Conservation (phyloP, 768 basidiomycete genomes). For the Mycena crocata region DNA sequence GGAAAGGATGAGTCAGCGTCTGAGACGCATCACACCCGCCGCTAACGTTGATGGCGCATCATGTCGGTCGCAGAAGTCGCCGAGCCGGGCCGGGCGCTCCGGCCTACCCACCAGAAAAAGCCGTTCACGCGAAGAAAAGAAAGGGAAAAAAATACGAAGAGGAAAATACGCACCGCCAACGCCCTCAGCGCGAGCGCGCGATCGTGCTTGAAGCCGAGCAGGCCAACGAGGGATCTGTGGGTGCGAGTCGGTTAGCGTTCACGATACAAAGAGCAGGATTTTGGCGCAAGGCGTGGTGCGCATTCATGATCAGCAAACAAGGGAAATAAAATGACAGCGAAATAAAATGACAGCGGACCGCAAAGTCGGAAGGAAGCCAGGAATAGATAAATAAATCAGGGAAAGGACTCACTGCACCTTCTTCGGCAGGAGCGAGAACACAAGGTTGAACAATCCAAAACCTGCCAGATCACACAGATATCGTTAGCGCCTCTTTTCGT, state of each 20-base stretch:
- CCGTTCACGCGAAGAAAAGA: neutral
- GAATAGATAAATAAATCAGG: neutral
- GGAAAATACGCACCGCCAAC: slow-evolving; percentile 57
- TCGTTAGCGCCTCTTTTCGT: too few species aligned
- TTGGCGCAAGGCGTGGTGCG: neutral
- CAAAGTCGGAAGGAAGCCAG: too few species aligned
- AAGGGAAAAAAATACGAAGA: neutral
- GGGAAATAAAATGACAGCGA: too few species aligned
- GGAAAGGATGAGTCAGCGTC: too few species aligned
- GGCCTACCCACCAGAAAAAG: neutral
- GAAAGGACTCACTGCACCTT: slow-evolving; percentile 67
- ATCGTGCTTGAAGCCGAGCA: slow-evolving; percentile 83
- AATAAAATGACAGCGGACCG: too few species aligned
- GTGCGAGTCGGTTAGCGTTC: neutral
- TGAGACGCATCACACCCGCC: too few species aligned
- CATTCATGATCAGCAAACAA: too few species aligned
- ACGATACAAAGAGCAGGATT: too few species aligned
- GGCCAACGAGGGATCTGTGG: slow-evolving; percentile 73
- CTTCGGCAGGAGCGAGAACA: slow-evolving; percentile 81
- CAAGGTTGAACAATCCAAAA: slow-evolving; percentile 82
- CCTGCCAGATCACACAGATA: slow-evolving; percentile 39
- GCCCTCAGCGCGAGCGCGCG: slow-evolving; percentile 75
- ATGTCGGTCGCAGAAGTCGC: too few species aligned
- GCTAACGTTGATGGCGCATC: too few species aligned
- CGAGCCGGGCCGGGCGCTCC: too few species aligned